Base-by-base conservation (phyloP, 108 stramenopile genomes). In the Fistulifera pelliculosa region DNA sequence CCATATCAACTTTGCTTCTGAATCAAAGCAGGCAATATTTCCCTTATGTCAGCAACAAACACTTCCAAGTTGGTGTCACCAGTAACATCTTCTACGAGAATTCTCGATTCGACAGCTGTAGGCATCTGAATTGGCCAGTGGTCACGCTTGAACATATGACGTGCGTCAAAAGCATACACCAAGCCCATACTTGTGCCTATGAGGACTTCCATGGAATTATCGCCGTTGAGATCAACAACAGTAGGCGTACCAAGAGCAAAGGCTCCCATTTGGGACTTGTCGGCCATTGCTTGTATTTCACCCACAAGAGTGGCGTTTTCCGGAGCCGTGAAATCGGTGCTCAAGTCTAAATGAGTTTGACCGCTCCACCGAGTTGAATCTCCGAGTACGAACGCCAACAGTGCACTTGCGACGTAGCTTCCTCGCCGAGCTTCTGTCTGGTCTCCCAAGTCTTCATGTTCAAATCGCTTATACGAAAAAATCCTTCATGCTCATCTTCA, bases 141-240 rank as follows among this genome's bases (percentile, higher is more conserved):
- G 14, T 59, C 72, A 43, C 53, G 57, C 6, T 52, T 35, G 18
- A 51, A 68, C 26, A 79, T 58, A 45, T 62, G 64, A 22, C 58
- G 58, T 11, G 68, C 68, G 23, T 89, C 81, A 38, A 85, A 49
- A n/a, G 58, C 71, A 57, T 90, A 90, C 7, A 85, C 55, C 15
- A 85, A 56, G 15, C 87, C 87, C 83, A 90, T 83, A 45, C 79
- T 77, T 15, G 87, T 90, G 0, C 84, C 84, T 25, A 90, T 66
- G 17, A 90, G 42, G 1, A 85, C 65, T 23, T 85, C 81, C 18
- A 75, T 44, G n/a, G 47, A 71, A 23, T 68, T 73, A 22, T 76
- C 71, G 1, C 83, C 82, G 42, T 90, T 81, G 15, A 89, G 55
- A 42, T 89, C 81, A 7, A 74, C 83, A 41, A 78, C 61, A 6